Conservation (phyloP, 2,329 filamentous ascomycete species). For the Colletotrichum sp. region DNA sequence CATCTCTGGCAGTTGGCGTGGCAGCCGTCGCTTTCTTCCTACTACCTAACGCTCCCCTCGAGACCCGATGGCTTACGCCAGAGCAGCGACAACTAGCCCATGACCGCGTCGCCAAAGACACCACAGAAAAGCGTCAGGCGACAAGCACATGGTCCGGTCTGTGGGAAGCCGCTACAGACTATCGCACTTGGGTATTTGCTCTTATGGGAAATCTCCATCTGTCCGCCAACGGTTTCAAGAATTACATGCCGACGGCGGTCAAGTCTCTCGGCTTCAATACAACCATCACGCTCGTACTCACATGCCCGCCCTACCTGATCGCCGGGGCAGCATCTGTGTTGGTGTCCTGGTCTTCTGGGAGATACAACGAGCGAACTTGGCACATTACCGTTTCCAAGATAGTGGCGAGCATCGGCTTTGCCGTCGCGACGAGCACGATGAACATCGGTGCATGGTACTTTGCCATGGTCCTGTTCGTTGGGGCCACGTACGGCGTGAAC, state of each 20-base stretch:
- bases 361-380: not conserved
- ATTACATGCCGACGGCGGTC: constrained; percentile 14
- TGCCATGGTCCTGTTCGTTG: constrained; percentile 41
- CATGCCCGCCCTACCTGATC: constrained; percentile 44
- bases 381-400: constrained; percentile 31
- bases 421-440: constrained; percentile 24
- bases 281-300: constrained; percentile 47
- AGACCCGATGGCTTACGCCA: constrained; percentile 39
- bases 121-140: constrained; percentile 38
- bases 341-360: not conserved
- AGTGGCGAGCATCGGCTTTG: constrained; percentile 33
- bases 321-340: constrained; percentile 30
- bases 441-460: constrained; percentile 8
- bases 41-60: constrained; percentile 33
- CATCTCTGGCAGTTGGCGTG: constrained; percentile 20
- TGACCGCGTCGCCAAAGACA: constrained; percentile 31
- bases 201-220: constrained; percentile 57
- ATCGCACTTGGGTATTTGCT: constrained; percentile 52
- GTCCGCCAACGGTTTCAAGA: constrained; percentile 51
- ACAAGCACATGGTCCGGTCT: constrained; percentile 47
- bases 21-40: constrained; percentile 19
- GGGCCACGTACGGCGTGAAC: constrained; percentile 42
- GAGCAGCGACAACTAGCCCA: constrained; percentile 45
- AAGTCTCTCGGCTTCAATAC: constrained; percentile 41
- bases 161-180: constrained; percentile 46